Conservation (phyloP, 768 basidiomycete genomes). For the Galerina marginata region DNA sequence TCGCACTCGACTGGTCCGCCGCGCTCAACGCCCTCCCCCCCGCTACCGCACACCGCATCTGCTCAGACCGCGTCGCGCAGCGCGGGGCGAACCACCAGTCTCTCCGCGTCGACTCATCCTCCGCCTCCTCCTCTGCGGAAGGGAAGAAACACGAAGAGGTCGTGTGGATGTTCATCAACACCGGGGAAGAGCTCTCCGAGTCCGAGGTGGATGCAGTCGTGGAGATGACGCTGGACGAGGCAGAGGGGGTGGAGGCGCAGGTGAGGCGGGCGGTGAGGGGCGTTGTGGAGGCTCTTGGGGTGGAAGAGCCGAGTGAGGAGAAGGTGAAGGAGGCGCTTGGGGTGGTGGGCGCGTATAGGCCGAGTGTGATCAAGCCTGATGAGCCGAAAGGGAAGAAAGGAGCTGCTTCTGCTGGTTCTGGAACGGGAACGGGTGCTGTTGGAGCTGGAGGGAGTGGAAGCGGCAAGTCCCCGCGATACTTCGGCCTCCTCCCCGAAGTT, state of each 20-base stretch:
- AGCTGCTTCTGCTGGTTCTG: too few species aligned
- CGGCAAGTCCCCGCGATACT: slow-evolving; percentile 61
- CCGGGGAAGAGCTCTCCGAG: slow-evolving; percentile 61
- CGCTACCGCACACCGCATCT: slow-evolving; percentile 73
- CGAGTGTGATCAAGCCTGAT: slow-evolving; percentile 27
- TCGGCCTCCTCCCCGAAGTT: slow-evolving; percentile 76
- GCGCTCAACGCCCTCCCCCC: slow-evolving; percentile 59
- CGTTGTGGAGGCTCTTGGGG: slow-evolving; percentile 56
- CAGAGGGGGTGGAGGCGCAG: slow-evolving; percentile 54
- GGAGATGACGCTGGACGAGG: slow-evolving; percentile 56
- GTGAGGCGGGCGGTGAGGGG: slow-evolving; percentile 65
- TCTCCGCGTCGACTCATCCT: slow-evolving; percentile 71
- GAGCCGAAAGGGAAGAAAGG: slow-evolving; percentile 23
- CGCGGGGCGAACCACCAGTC: slow-evolving; percentile 90
- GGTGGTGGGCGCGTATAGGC: slow-evolving; percentile 42
- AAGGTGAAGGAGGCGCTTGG: slow-evolving; percentile 64
- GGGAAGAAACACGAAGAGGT: slow-evolving; percentile 80
- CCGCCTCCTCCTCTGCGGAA: too few species aligned
- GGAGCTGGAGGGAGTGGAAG: slow-evolving; percentile 15
- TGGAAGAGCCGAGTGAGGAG: slow-evolving; percentile 58
- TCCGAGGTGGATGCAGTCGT: slow-evolving; percentile 71
- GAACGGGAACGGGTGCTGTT: too few species aligned
- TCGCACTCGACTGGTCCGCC: slow-evolving; percentile 81
- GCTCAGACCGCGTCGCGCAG: slow-evolving; percentile 69
- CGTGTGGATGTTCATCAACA: slow-evolving; percentile 78